Percentiles rank a stretch among this genome's conserved stretches.
Conservation (phyloP, 495 filamentous ascomycete species). For the Penicillium pulvis region DNA sequence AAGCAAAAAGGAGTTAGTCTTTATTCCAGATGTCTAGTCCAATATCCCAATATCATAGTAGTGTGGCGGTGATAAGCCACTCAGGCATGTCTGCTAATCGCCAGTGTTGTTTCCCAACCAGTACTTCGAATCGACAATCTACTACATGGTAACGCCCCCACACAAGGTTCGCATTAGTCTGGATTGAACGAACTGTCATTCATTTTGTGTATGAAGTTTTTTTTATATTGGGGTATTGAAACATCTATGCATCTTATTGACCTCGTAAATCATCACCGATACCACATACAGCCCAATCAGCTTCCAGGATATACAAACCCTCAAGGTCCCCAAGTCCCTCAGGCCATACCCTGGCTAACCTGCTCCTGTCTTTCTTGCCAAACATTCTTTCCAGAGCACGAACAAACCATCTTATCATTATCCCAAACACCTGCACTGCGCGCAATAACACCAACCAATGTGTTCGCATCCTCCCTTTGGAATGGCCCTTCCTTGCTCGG, state of each 20-base stretch:
- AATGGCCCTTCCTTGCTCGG: conserved; percentile 51
- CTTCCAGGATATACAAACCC: not conserved
- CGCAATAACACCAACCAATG: conserved; percentile 88
- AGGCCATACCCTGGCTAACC: conserved; percentile 82
- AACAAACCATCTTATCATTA: conserved; percentile 95
- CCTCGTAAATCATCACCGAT: not conserved
- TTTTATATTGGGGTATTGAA: too few species aligned
- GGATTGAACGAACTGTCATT: too few species aligned
- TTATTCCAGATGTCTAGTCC: too few species aligned
- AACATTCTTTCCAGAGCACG: conserved; percentile 94
- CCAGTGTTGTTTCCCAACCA: too few species aligned
- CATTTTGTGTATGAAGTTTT: too few species aligned
- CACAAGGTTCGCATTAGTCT: too few species aligned
- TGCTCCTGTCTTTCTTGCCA: conserved; percentile 97
- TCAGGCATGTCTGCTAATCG: too few species aligned
- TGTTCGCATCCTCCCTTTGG: conserved; percentile 72
- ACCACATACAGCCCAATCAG: not conserved
- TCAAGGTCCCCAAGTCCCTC: conserved; percentile 7
- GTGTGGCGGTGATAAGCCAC: too few species aligned
- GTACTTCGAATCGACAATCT: too few species aligned
- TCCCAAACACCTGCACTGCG: conserved; percentile 96
- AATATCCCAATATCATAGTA: too few species aligned
- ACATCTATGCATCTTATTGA: not conserved
- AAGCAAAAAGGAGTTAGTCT: too few species aligned
- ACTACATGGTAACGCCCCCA: too few species aligned